phyloP scores from a whole-genome alignment of 73 alveolate genomes.

The Paramecium caudatum region DNA sequence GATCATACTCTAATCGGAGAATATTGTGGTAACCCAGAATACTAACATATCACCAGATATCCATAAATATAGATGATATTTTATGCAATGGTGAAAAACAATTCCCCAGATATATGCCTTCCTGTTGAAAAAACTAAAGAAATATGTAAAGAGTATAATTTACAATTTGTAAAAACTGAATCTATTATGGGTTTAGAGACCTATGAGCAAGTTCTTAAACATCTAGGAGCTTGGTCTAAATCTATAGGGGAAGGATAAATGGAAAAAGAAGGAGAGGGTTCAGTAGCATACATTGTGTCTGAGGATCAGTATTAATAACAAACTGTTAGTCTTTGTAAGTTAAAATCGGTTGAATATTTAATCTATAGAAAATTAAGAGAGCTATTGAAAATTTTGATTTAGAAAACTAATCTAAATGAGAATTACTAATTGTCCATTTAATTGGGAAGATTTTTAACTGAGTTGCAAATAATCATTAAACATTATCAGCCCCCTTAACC shows the following conservation, averaged over 20 bases:
- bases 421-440: background rate
- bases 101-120: conserved; percentile 83
- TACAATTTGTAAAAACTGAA: conserved; percentile 81
- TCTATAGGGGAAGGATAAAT: conserved; percentile 86
- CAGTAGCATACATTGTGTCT: conserved; percentile 89
- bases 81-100: conserved; percentile 93
- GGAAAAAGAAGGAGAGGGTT: conserved; percentile 94
- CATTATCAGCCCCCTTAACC: conserved; percentile 27
- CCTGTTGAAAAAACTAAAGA: conserved; percentile 86
- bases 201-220: conserved; percentile 80
- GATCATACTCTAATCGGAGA: conserved; percentile 95
- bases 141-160: conserved; percentile 82
- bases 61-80: conserved; percentile 86
- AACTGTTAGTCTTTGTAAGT: conserved; percentile 84
- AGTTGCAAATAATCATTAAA: background rate
- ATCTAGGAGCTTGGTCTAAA: conserved; percentile 77
- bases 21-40: conserved; percentile 93
- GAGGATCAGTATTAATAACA: conserved; percentile 74
- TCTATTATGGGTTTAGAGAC: conserved; percentile 79
- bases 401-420: background rate
- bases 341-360: conserved; percentile 94
- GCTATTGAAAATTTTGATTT: conserved; percentile 79
- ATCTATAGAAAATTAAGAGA: conserved; percentile 96
- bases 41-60: conserved; percentile 92
- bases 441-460: background rate